Percentiles rank a stretch among this genome's conserved stretches.
Evolutionary conservation across 2,329 filamentous ascomycete genomes (phyloP).

Genomic region (Didymellaceae sp.): DNA sequence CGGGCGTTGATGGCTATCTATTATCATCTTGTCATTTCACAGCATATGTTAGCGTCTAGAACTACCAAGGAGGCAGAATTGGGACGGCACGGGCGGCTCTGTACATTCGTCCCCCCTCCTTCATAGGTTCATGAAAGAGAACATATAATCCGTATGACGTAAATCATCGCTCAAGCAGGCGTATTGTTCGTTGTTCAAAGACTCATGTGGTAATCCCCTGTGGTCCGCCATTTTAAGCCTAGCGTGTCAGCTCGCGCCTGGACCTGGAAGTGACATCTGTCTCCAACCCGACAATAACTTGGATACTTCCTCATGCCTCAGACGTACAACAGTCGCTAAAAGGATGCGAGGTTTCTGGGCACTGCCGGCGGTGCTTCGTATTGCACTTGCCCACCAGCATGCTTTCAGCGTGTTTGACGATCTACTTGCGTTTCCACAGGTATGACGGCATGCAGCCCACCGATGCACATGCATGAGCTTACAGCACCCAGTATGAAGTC

Average conservation of each 20-base stretch:
- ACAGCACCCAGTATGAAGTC: slow-evolving; percentile 72
- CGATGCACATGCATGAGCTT: slow-evolving; percentile 14
- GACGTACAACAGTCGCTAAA: neutral
- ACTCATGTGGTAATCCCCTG: neutral
- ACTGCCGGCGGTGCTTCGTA: slow-evolving; percentile 54
- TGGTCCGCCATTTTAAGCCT: slow-evolving; percentile 12
- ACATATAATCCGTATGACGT: neutral
- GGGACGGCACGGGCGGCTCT: too few relatives aligned
- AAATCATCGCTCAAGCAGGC: neutral
- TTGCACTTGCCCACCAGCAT: slow-evolving; percentile 61
- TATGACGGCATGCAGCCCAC: slow-evolving; percentile 50
- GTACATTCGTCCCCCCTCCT: too few relatives aligned
- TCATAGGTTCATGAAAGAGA: neutral
- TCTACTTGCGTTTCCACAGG: slow-evolving; percentile 84
- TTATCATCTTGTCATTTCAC: slow-evolving; percentile 1
- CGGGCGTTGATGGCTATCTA: slow-evolving; percentile 8
- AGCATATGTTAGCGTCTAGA: neutral
- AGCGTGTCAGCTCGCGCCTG: slow-evolving; percentile 11
- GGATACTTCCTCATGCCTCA: neutral
- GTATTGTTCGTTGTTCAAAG: neutral
- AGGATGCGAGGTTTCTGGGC: slow-evolving; percentile 57
- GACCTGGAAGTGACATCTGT: slow-evolving; percentile 40
- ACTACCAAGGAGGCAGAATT: neutral
- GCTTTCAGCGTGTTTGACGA: slow-evolving; percentile 89
- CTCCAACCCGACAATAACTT: slow-evolving; percentile 27